Conservation (phyloP, 148 eudicot species). For the Vaccinium corymbosum region DNA sequence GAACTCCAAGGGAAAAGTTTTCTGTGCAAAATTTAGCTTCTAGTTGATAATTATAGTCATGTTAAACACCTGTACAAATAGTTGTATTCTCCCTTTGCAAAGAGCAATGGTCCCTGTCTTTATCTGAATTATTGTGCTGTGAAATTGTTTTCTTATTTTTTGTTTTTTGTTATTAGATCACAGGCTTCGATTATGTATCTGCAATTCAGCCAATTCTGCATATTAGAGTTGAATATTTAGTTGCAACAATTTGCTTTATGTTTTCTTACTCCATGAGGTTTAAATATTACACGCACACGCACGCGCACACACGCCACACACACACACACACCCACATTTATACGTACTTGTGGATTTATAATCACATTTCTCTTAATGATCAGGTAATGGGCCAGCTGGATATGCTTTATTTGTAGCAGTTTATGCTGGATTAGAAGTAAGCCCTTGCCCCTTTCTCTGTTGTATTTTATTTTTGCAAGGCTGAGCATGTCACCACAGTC, state of each 20-base stretch:
- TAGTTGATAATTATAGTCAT: background rate
- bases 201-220: background rate
- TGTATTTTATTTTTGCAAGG: background rate
- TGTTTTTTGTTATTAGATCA: background rate
- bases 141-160: background rate
- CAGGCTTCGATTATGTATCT: background rate
- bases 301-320: background rate
- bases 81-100: background rate
- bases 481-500: background rate
- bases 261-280: background rate
- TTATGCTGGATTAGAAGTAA: slow-evolving; percentile 97
- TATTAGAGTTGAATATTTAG: background rate
- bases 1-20: background rate
- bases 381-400: slow-evolving; percentile 99
- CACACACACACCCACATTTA: background rate
- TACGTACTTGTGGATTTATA: background rate
- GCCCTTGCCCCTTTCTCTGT: slow-evolving; percentile 14
- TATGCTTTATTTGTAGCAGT: slow-evolving; percentile 89
- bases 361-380: slow-evolving; percentile 8
- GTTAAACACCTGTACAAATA: background rate
- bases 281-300: background rate
- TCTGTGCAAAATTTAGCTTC: background rate
- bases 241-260: background rate
- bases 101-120: background rate
- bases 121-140: background rate